Base-by-base conservation (phyloP, 2,329 filamentous ascomycete species). In the Chrysoporthe puriensis region DNA sequence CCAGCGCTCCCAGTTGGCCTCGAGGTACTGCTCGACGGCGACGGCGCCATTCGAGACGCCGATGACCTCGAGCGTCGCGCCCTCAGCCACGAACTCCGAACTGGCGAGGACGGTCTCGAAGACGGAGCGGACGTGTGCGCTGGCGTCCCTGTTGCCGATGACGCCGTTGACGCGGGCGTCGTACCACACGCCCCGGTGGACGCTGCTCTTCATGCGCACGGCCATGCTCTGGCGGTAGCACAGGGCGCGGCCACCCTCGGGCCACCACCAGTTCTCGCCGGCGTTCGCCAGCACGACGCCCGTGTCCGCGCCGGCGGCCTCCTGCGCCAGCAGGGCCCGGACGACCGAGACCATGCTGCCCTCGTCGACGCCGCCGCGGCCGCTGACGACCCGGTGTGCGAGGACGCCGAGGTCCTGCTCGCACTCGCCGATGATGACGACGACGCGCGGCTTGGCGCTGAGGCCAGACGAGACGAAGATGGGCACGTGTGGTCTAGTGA, bases 181-280 rank as follows among this genome's bases (percentile, higher is more conserved):
- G 68, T 90, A 82, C 42, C 79, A 79, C 60, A 84, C 81, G 2
- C 85, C 83, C 3, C 79, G 76, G 69, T 92, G 87, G 13, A 90
- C 88, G 2, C 88, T 84, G 60, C 87, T 91, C 66, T 83, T 81
- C 72, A 90, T 85, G 0, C 90, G 89, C 57, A 90, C 79, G 1
- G 82, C 83, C 8, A 81, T 75, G 82, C 90, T 91, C 3, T 83
- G 84, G 0, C 76, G 74, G 1, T 84, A 76, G 0, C 87, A 91
- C 69, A 97, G 81, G 0, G 88, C 83, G 61, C 85, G 84, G 63
- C 84, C 79, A 1, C 84, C 84, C 63, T 86, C 84, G 52, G 91
- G 87, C 76, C 91, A 92, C 89, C 93, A 97, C 73, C 90, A 82
- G 21, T 92, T 81, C 78, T 96, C 89, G 4, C 92, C 93, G 4